Percentiles rank a stretch among this genome's conserved stretches.
phyloP scores from a whole-genome alignment of 2,329 filamentous ascomycete genomes.

The Phyllosticta citriasiana region DNA sequence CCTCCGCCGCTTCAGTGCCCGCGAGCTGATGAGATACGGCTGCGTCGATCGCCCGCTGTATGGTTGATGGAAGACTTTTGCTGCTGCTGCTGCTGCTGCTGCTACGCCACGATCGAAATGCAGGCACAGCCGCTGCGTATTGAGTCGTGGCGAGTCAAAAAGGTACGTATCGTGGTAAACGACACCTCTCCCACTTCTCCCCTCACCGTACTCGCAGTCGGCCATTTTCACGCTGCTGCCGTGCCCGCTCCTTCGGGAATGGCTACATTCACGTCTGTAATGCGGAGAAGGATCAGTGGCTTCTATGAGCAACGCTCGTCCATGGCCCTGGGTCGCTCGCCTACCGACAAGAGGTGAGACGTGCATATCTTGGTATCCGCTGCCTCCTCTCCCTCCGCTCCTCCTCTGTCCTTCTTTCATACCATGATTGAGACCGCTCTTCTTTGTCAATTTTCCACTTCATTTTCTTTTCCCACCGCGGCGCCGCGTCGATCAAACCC shows the following conservation, averaged over 20 bases:
- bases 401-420: not conserved
- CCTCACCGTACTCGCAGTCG: conserved; percentile 7
- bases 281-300: conserved; percentile 4
- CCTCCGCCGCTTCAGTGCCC: not conserved
- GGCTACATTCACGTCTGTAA: conserved; percentile 4
- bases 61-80: not conserved
- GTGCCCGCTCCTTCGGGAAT: conserved; percentile 8
- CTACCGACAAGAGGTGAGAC: conserved; percentile 11
- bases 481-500: not conserved
- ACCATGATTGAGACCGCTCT: not conserved
- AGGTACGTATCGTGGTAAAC: not conserved
- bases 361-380: conserved; percentile 6
- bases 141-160: not conserved
- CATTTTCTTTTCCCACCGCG: not conserved
- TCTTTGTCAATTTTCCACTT: conserved; percentile 4
- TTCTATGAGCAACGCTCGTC: conserved; percentile 6
- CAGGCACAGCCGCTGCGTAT: not conserved
- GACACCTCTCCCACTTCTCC: not conserved
- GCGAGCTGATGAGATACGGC: conserved; percentile 7
- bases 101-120: conserved; percentile 7
- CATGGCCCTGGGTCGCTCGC: conserved; percentile 10
- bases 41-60: conserved; percentile 7
- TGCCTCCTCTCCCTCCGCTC: not conserved
- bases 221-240: not conserved
- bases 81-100: conserved; percentile 5